Conservation (phyloP, 2,329 filamentous ascomycete genomes). For the Akanthomyces lecanii region DNA sequence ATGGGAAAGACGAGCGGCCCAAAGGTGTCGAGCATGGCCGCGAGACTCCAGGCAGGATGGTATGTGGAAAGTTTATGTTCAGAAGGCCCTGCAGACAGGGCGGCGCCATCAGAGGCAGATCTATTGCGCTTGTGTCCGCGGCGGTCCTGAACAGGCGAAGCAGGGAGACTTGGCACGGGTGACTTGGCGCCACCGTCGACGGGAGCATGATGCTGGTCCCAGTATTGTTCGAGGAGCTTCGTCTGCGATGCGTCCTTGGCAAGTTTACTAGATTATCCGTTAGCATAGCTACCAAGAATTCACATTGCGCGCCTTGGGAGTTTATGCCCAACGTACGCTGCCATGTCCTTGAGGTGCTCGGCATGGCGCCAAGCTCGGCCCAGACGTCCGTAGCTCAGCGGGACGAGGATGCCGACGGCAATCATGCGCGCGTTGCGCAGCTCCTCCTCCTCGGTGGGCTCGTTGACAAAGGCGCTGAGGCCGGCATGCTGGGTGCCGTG, state of each 20-base stretch:
- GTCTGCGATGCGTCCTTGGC: constrained; percentile 62
- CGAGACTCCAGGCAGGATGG: constrained; percentile 83
- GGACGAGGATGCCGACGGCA: constrained; percentile 83
- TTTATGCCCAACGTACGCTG: constrained; percentile 48
- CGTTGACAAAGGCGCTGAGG: constrained; percentile 86
- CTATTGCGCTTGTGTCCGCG: constrained; percentile 51
- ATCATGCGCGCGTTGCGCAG: constrained; percentile 89
- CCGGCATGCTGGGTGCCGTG: constrained; percentile 77
- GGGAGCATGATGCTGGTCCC: constrained; percentile 51
- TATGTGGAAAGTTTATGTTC: constrained; percentile 67
- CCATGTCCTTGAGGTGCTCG: constrained; percentile 67
- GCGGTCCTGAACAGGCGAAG: constrained; percentile 30
- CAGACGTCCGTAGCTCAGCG: constrained; percentile 76
- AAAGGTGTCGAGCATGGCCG: constrained; percentile 72
- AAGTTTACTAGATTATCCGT: constrained; percentile 43
- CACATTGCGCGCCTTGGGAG: no score
- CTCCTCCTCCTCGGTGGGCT: constrained; percentile 68
- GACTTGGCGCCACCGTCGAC: constrained; percentile 34
- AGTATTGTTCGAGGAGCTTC: constrained; percentile 70
- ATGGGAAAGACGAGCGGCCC: constrained; percentile 90
- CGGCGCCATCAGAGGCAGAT: constrained; percentile 59
- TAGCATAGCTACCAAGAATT: background rate
- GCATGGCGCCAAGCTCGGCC: constrained; percentile 90
- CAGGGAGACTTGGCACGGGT: constrained; percentile 41
- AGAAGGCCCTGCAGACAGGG: constrained; percentile 49